phyloP scores from a whole-genome alignment of 805 yeast genomes.

The Ogataea saltuana region DNA sequence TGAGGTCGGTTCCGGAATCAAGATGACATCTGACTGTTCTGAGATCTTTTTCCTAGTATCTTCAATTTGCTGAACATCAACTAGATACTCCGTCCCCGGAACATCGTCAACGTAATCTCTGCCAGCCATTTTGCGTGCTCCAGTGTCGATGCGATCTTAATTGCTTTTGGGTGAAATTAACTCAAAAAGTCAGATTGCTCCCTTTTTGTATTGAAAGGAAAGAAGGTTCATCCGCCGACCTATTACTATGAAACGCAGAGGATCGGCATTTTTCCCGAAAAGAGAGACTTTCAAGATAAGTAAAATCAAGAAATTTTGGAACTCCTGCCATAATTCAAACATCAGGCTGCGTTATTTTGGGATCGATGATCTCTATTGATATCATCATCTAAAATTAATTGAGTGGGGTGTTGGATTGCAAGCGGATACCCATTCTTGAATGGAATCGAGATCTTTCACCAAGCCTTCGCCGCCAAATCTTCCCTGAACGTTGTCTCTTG shows the following conservation, averaged over 20 bases:
- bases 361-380: background rate
- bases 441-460: constrained; percentile 31
- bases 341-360: too few species aligned
- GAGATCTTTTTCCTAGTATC: background rate
- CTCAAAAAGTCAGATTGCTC: too few species aligned
- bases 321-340: too few species aligned
- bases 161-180: too few species aligned
- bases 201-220: too few species aligned
- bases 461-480: constrained; percentile 35
- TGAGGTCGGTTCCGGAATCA: constrained; percentile 21
- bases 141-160: too few species aligned
- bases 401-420: constrained; percentile 19
- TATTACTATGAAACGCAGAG: too few species aligned
- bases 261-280: too few species aligned
- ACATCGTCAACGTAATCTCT: constrained; percentile 15
- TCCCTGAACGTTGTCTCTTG: constrained; percentile 25
- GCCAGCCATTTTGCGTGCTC: constrained; percentile 4
- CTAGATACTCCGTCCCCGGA: constrained; percentile 18
- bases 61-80: constrained; percentile 6
- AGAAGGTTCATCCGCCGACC: too few species aligned
- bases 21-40: constrained; percentile 14
- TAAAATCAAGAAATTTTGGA: too few species aligned
- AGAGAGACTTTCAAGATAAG: too few species aligned
- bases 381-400: constrained; percentile 2
- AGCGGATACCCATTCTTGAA: constrained; percentile 29